Conservation (phyloP, 495 filamentous ascomycete species). For the Annulohypoxylon nitens region DNA sequence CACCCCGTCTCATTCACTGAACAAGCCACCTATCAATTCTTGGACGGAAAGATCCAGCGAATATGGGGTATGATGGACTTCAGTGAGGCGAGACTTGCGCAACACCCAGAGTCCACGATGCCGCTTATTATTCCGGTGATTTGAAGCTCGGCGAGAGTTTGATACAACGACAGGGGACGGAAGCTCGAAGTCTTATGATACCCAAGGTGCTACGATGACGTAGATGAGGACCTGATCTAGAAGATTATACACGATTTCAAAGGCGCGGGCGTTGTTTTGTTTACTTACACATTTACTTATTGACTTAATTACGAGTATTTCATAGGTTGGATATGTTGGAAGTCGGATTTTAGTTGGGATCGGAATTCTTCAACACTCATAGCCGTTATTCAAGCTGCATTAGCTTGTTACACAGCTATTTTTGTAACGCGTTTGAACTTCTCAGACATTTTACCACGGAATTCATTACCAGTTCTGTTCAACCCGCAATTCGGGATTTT, state of each 20-base stretch:
- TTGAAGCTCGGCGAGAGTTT: background rate
- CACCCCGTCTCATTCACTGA: slow-evolving; percentile 33
- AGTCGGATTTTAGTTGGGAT: background rate
- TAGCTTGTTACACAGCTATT: slow-evolving; percentile 28
- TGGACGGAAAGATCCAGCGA: slow-evolving; percentile 40
- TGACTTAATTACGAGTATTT: slow-evolving; percentile 1
- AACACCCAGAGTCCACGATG: slow-evolving; percentile 10
- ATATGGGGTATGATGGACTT: slow-evolving; percentile 45
- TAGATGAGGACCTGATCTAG: slow-evolving; percentile 1
- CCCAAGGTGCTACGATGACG: background rate
- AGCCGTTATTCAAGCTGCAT: slow-evolving; percentile 15
- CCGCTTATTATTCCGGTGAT: slow-evolving; percentile 16
- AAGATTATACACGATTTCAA: background rate
- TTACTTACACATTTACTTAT: background rate
- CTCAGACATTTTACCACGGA: background rate
- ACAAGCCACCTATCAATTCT: slow-evolving; percentile 43
- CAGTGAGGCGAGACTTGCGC: slow-evolving; percentile 35
- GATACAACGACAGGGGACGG: background rate
- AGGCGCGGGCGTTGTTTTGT: background rate
- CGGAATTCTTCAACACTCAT: background rate
- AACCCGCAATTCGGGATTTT: slow-evolving; percentile 27
- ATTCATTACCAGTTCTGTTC: background rate
- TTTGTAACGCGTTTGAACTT: background rate
- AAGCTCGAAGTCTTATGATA: slow-evolving; percentile 3
- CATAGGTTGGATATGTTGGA: slow-evolving; percentile 7